phyloP scores from a whole-genome alignment of 208 protist species.

The Acanthamoeba sp. region DNA sequence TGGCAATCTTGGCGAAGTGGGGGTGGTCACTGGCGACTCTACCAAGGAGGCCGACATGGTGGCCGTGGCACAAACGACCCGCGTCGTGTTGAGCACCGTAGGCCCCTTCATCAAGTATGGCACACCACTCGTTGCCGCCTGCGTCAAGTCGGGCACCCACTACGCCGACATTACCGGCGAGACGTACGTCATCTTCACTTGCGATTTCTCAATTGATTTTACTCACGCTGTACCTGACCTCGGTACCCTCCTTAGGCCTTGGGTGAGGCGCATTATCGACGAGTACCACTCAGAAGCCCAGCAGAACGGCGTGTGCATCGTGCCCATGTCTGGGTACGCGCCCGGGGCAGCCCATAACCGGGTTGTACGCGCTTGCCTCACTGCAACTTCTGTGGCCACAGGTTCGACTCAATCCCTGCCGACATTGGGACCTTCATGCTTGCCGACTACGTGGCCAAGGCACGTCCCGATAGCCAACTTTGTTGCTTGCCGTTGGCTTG shows the following conservation, averaged over 20 bases:
- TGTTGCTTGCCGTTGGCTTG: background rate
- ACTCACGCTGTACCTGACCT: background rate
- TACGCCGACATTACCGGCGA: conserved; percentile 87
- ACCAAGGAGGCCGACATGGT: conserved; percentile 9
- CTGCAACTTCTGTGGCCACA: background rate
- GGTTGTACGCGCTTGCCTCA: background rate
- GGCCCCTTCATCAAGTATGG: conserved; percentile 80
- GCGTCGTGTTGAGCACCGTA: conserved; percentile 55
- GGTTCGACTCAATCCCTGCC: conserved; percentile 84
- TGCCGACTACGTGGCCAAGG: conserved; percentile 21
- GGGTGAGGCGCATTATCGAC: conserved; percentile 82
- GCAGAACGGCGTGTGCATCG: conserved; percentile 80
- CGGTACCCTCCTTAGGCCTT: conserved; percentile 26
- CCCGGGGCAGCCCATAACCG: background rate
- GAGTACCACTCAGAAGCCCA: conserved; percentile 76
- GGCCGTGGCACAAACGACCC: conserved; percentile 36
- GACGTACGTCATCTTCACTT: conserved; percentile 36
- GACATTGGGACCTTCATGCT: conserved; percentile 74
- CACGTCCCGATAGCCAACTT: background rate
- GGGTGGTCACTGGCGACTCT: conserved; percentile 36
- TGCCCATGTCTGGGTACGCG: conserved; percentile 78
- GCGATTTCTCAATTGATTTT: background rate
- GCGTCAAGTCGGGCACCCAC: conserved; percentile 80
- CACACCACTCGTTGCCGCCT: conserved; percentile 79
- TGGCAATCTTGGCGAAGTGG: background rate